A percentile compares a stretch with the other conserved stretches of the same genome.
Conservation (phyloP, 2,329 filamentous ascomycete species). For the Fusarium aywerte region DNA sequence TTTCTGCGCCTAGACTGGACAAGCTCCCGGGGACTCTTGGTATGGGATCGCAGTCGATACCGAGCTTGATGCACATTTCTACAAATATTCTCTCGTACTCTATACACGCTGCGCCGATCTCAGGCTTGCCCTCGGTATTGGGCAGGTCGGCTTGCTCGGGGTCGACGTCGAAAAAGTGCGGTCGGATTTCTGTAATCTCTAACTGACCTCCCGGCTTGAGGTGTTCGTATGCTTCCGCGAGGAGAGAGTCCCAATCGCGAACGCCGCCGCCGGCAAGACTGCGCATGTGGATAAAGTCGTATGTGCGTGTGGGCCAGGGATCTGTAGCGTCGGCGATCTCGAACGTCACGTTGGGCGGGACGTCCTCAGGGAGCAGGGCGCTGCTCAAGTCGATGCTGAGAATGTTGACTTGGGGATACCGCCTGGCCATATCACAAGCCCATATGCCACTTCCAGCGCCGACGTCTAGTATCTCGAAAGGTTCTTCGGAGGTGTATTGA, state of each 20-base stretch:
- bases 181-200: slow-evolving; percentile 57
- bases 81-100: slow-evolving; percentile 51
- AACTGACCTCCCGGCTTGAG: slow-evolving; percentile 58
- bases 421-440: slow-evolving; percentile 56
- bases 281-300: slow-evolving; percentile 58
- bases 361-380: slow-evolving; percentile 54
- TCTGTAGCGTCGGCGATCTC: slow-evolving; percentile 68
- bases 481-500: slow-evolving; percentile 29
- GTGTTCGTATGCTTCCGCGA: slow-evolving; percentile 53
- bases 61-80: slow-evolving; percentile 45
- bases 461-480: slow-evolving; percentile 54
- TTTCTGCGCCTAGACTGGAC: slow-evolving; percentile 54
- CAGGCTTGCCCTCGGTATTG: slow-evolving; percentile 20
- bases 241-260: slow-evolving; percentile 53
- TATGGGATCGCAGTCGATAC: slow-evolving; percentile 55
- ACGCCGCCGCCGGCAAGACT: slow-evolving; percentile 59
- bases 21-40: slow-evolving; percentile 51
- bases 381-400: slow-evolving; percentile 56
- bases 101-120: slow-evolving; percentile 46
- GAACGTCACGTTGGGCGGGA: slow-evolving; percentile 70
- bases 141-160: slow-evolving; percentile 35
- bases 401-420: slow-evolving; percentile 54
- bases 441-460: slow-evolving; percentile 57
- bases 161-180: slow-evolving; percentile 55
- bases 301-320: slow-evolving; percentile 51